Conservation (phyloP, 2,329 filamentous ascomycete species). For the Colletotrichum phormii region DNA sequence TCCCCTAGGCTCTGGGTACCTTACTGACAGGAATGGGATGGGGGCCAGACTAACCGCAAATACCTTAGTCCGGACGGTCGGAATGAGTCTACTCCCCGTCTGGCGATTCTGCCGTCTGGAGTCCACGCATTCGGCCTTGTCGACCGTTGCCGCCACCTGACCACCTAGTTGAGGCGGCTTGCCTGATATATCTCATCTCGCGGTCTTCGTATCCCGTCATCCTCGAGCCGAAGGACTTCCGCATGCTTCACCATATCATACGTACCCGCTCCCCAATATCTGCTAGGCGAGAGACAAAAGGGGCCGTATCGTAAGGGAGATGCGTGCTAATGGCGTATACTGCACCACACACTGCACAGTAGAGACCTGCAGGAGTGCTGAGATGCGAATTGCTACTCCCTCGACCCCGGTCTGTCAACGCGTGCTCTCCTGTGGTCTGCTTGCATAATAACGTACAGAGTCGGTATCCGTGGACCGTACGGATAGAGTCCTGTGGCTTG, state of each 20-base stretch:
- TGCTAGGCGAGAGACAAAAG: neutral
- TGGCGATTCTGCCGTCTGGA: slow-evolving; percentile 11
- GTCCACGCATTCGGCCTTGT: slow-evolving; percentile 11
- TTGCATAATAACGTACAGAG: slow-evolving; percentile 1
- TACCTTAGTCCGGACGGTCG: slow-evolving; percentile 19
- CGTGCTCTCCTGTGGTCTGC: slow-evolving; percentile 18
- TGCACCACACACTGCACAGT: neutral
- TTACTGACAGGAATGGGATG: slow-evolving; percentile 8
- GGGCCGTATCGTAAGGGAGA: neutral
- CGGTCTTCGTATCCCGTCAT: neutral
- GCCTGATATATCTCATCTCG: slow-evolving; percentile 19
- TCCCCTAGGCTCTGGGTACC: neutral
- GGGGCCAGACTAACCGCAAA: neutral
- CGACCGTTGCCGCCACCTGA: slow-evolving; percentile 16
- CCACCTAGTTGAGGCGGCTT: neutral
- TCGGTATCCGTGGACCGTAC: neutral
- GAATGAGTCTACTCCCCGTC: slow-evolving; percentile 26
- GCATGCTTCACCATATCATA: neutral
- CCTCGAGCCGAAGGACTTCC: neutral
- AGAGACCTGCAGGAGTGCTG: slow-evolving; percentile 11
- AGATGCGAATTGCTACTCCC: neutral
- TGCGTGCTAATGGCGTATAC: neutral
- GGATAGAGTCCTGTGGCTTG: neutral
- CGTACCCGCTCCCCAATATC: neutral
- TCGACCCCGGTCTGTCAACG: slow-evolving; percentile 22